Conservation (phyloP, 163 green algal genomes). For the Chlorella variabilis region DNA sequence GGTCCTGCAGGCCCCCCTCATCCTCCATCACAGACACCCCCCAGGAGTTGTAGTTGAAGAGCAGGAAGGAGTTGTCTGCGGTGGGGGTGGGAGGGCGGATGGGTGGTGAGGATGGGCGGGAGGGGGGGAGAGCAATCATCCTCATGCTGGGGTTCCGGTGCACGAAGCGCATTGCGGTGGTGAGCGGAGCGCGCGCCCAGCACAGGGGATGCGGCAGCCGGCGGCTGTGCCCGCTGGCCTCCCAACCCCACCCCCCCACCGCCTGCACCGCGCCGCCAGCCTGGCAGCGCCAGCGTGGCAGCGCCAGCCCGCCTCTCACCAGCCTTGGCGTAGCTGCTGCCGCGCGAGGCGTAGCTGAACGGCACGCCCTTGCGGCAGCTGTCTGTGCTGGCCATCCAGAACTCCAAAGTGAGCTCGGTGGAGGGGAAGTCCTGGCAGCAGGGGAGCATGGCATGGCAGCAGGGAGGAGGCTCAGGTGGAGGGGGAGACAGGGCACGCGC, state of each 20-base stretch:
- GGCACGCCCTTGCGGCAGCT: slow-evolving; percentile 78
- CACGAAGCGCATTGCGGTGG: too few species aligned
- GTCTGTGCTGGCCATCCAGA: slow-evolving; percentile 90
- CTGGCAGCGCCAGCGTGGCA: too few species aligned
- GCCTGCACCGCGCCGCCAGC: too few species aligned
- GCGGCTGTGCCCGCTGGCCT: too few species aligned
- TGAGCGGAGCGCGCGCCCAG: too few species aligned
- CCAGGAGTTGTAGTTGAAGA: slow-evolving; percentile 86
- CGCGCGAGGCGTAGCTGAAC: slow-evolving; percentile 82
- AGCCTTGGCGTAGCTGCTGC: slow-evolving; percentile 28
- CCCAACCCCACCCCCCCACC: too few species aligned
- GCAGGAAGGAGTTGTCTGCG: slow-evolving; percentile 87
- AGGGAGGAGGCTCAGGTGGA: too few species aligned
- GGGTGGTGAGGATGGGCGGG: slow-evolving; percentile 8
- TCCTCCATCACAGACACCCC: slow-evolving; percentile 87
- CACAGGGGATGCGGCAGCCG: too few species aligned
- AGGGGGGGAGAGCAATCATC: too few species aligned
- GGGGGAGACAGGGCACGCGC: too few species aligned
- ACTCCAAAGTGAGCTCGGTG: slow-evolving; percentile 85
- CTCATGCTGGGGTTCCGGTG: too few species aligned
- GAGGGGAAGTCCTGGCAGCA: slow-evolving; percentile 81
- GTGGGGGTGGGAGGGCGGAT: not conserved
- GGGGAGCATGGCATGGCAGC: slow-evolving; percentile 48
- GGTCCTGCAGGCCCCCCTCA: slow-evolving; percentile 77
- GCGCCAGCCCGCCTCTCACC: not conserved